Evolutionary conservation across 176 grass and related monocot genomes (phyloP), one percentile per base, ranked within the genome.

Genomic region (Olyra latifolia): DNA sequence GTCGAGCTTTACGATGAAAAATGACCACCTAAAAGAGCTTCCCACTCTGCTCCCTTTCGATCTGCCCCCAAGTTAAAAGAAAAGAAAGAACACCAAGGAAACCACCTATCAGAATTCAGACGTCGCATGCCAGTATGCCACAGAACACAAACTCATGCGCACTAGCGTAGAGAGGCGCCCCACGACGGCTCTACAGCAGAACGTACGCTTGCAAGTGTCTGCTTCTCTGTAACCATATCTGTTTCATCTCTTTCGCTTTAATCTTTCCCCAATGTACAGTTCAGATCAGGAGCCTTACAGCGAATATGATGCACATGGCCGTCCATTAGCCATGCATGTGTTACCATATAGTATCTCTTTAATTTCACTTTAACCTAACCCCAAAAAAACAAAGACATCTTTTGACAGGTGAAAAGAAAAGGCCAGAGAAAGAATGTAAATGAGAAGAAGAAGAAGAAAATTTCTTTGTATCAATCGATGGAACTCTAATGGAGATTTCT

Each of bases 291-390:
- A 69, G 20, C 30, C n/a, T 80, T 72, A 76, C 82, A 64, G 11
- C 54, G 69, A 56, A 73, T 82, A 55, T 41, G 66, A 62, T 15
- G 68, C 56, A 40, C 48, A 68, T 41, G 67, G 41, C 66, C 56
- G 22, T 19, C 53, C 53, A 60, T 25, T 15, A 39, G 66, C 54
- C 67, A 69, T 20, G 32, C 67, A 69, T 13, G 32, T 50, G 41
- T 80, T 43, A 80, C 65, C 78, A 62, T 72, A 72, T 62, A 40
- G 24, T 71, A 27, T 48, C 24, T 70, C 68, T 81, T 45, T 73
- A 35, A 4, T 71, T 76, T 74, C 56, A 81, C 39, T 71, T 70
- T 70, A 81, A 81, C 82, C 77, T 85, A 85, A 72, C 87, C 78
- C 72, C 56, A 15, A 50, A 50, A 42, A 59, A 72, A 28, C 47